phyloP scores from a whole-genome alignment of 2,329 filamentous ascomycete species.

The Spiromastix sp. region DNA sequence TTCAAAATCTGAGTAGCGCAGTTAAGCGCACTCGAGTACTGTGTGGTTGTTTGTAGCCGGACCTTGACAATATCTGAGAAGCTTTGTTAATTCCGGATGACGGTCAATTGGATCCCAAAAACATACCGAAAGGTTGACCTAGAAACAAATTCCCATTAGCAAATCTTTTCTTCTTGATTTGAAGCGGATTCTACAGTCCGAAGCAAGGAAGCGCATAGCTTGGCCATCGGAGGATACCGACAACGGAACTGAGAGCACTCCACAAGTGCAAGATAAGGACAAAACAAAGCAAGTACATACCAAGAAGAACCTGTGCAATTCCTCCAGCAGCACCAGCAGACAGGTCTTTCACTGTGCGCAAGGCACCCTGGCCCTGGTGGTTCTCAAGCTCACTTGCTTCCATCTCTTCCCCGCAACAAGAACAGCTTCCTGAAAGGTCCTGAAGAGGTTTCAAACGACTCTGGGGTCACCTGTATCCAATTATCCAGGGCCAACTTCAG shows the following conservation, averaged over 20 bases:
- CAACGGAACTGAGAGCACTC: too few species aligned
- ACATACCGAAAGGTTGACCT: slow-evolving; percentile 58
- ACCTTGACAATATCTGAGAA: slow-evolving; percentile 86
- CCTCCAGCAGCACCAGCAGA: slow-evolving; percentile 85
- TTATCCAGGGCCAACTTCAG: too few species aligned
- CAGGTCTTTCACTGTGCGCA: slow-evolving; percentile 73
- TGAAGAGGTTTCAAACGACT: too few species aligned
- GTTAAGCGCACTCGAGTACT: slow-evolving; percentile 70
- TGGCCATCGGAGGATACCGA: too few species aligned
- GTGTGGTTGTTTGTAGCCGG: slow-evolving; percentile 76
- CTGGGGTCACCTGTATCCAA: not conserved
- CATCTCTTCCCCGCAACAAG: slow-evolving; percentile 5
- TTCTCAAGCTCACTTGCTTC: slow-evolving; percentile 20
- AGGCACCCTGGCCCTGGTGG: slow-evolving; percentile 29
- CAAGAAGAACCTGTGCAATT: slow-evolving; percentile 85
- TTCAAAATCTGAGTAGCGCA: slow-evolving; percentile 76
- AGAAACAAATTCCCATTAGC: slow-evolving; percentile 17
- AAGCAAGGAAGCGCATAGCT: too few species aligned
- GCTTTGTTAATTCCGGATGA: slow-evolving; percentile 4
- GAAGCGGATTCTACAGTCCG: too few species aligned
- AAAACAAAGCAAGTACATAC: slow-evolving; percentile 47
- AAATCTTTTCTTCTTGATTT: too few species aligned
- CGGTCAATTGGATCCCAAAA: slow-evolving; percentile 6
- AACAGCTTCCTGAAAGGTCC: too few species aligned
- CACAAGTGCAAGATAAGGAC: too few species aligned